phyloP scores from a whole-genome alignment of 2,329 filamentous ascomycete species.

The Claviceps africana region DNA sequence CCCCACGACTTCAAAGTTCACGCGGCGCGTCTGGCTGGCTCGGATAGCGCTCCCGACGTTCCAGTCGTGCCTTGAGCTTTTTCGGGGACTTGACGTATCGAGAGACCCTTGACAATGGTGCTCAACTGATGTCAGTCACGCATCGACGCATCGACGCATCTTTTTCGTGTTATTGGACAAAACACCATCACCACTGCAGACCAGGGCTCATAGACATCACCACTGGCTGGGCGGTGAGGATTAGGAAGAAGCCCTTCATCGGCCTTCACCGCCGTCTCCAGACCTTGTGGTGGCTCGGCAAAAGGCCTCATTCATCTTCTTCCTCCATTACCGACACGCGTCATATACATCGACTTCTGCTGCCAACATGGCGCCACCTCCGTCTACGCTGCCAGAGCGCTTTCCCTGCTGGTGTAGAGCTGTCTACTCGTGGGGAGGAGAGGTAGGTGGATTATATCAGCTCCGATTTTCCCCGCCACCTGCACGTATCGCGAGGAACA shows the following conservation, averaged over 20 bases:
- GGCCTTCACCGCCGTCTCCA: background rate
- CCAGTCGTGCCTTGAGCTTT: background rate
- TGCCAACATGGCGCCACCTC: conserved; percentile 36
- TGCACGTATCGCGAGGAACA: background rate
- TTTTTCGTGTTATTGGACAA: background rate
- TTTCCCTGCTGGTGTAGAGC: conserved; percentile 90
- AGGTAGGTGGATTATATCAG: conserved; percentile 31
- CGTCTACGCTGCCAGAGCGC: conserved; percentile 52
- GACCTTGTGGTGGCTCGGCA: background rate
- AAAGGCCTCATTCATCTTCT: background rate
- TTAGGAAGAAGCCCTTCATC: background rate
- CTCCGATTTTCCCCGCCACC: background rate
- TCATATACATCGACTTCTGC: background rate
- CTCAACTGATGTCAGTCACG: background rate
- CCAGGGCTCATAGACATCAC: background rate
- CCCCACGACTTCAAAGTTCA: background rate
- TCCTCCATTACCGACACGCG: background rate
- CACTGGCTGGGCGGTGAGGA: background rate
- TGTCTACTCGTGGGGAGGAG: conserved; percentile 86
- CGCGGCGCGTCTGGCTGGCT: background rate
- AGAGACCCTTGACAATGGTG: background rate
- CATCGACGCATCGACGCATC: background rate
- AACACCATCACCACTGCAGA: background rate
- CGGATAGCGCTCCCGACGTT: background rate
- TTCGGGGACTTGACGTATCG: background rate